A percentile compares a stretch with the other conserved stretches of the same genome.
Conservation (phyloP, 768 basidiomycete species). For the Cantharellus cinnabarinus region DNA sequence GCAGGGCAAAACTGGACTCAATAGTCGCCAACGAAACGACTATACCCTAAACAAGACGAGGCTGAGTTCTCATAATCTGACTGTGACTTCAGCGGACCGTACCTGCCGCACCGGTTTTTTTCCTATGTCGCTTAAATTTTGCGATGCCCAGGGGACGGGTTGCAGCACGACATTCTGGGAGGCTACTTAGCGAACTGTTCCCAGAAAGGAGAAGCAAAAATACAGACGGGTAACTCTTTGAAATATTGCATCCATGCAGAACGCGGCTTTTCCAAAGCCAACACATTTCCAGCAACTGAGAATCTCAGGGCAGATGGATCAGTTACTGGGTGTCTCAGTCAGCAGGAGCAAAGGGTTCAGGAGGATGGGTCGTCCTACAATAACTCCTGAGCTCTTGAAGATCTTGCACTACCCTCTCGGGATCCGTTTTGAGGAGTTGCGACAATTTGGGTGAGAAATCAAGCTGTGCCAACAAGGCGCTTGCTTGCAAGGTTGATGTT, state of each 20-base stretch:
- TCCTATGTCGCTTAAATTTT: slow-evolving; percentile 60
- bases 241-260: slow-evolving; percentile 61
- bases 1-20: slow-evolving; percentile 73
- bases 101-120: slow-evolving; percentile 54
- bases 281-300: slow-evolving; percentile 74
- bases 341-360: too few species aligned
- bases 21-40: slow-evolving; percentile 83
- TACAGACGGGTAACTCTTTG: slow-evolving; percentile 34
- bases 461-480: slow-evolving; percentile 47
- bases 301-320: slow-evolving; percentile 70
- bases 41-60: slow-evolving; percentile 32
- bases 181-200: not conserved
- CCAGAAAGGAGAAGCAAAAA: not conserved
- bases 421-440: slow-evolving; percentile 48
- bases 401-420: slow-evolving; percentile 48
- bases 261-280: slow-evolving; percentile 47
- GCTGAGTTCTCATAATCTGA: too few species aligned
- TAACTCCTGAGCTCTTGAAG: slow-evolving; percentile 52
- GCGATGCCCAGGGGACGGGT: slow-evolving; percentile 41
- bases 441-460: slow-evolving; percentile 63
- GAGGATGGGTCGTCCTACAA: slow-evolving; percentile 26
- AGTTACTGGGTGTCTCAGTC: slow-evolving; percentile 32
- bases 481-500: slow-evolving; percentile 45
- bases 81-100: slow-evolving; percentile 1
- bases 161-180: slow-evolving; percentile 25